Evolutionary conservation across 129 eudicot species (phyloP).

Genomic region (Flaveria bidentis): DNA sequence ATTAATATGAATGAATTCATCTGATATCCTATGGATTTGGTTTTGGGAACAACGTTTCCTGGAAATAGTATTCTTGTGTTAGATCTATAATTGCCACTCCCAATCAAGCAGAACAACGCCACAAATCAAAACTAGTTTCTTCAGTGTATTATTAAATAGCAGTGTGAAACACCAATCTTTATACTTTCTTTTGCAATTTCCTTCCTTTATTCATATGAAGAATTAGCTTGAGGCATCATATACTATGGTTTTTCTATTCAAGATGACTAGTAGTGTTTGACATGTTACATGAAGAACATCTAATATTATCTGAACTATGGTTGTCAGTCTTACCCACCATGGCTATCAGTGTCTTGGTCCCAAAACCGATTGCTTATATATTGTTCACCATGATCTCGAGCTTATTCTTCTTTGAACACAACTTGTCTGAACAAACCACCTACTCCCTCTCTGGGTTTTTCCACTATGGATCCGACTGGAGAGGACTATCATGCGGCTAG

Average conservation of each 20-base stretch:
- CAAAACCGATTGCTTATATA: too few relatives aligned
- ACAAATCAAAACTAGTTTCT: background rate
- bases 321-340: too few relatives aligned
- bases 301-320: background rate
- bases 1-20: background rate
- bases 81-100: background rate
- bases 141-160: background rate
- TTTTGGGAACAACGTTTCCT: background rate
- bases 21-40: background rate
- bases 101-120: background rate
- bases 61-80: constrained; percentile 1
- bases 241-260: constrained; percentile 9
- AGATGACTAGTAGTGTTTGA: background rate
- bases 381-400: too few relatives aligned
- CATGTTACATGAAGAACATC: background rate
- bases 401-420: too few relatives aligned
- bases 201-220: background rate
- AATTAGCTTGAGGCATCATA: constrained; percentile 1
- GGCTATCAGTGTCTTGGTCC: too few relatives aligned
- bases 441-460: too few relatives aligned
- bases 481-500: too few relatives aligned
- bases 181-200: constrained; percentile 4
- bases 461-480: too few relatives aligned
- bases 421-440: too few relatives aligned
- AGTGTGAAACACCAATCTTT: background rate